Evolutionary conservation across 2,329 filamentous ascomycete species (phyloP).

Genomic region (Colletotrichum eleusines): DNA sequence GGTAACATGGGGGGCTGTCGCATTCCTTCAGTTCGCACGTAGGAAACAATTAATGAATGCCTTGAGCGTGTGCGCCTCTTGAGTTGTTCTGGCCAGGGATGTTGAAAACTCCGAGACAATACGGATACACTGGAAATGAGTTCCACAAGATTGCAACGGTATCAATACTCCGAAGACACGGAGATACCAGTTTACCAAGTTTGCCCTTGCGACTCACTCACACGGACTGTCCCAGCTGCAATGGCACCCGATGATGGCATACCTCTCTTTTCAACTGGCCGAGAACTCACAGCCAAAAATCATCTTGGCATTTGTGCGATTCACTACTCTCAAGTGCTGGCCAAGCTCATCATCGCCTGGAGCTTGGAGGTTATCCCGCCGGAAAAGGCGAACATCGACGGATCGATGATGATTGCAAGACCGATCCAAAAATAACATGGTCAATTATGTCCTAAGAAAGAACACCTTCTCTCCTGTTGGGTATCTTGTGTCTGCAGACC

Average conservation of each 20-base stretch:
- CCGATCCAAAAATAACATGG: neutral
- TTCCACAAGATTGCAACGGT: neutral
- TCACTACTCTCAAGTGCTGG: neutral
- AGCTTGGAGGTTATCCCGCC: neutral
- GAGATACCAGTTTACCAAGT: too few relatives aligned
- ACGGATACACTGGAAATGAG: neutral
- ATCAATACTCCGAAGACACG: neutral
- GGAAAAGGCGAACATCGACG: neutral
- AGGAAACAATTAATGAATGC: neutral
- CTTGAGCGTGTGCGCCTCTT: neutral
- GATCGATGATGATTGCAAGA: neutral
- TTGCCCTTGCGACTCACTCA: neutral
- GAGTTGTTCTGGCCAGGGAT: neutral
- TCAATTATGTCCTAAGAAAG: neutral
- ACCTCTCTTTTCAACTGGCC: too few relatives aligned
- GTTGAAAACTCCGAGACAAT: neutral
- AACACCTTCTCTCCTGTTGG: neutral
- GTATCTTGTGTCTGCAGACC: slow-evolving; percentile 16
- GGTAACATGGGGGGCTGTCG: neutral
- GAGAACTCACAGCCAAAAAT: too few relatives aligned
- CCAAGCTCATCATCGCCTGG: neutral
- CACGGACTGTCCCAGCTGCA: neutral
- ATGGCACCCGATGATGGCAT: neutral
- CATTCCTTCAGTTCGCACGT: neutral
- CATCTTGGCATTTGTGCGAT: neutral